These are phyloP conservation scores for Soucietia sequanensis DNA, from an alignment of 805 yeast genomes.

Conservation along the genomic window DNA sequence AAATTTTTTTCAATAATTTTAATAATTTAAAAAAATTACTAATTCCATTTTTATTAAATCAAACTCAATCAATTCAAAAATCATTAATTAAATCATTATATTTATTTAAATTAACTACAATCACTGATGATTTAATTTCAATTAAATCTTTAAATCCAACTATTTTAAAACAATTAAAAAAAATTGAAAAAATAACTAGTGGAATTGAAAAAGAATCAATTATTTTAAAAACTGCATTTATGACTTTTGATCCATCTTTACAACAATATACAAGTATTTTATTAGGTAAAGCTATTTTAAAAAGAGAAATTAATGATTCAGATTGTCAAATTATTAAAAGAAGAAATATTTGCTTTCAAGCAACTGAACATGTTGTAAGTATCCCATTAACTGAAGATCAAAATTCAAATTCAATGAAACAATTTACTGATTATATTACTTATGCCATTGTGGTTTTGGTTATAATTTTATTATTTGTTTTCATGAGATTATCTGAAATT, in stretches of 20 bases:
- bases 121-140: conserved; percentile 24
- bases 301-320: conserved; percentile 23
- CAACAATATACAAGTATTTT: conserved; percentile 36
- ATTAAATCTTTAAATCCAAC: conserved; percentile 20
- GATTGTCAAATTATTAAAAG: conserved; percentile 36
- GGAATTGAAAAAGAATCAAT: conserved; percentile 35
- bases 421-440: conserved; percentile 21
- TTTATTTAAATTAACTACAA: conserved; percentile 28
- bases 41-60: conserved; percentile 34
- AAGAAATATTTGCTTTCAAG: conserved; percentile 38
- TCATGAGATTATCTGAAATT: no score
- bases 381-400: conserved; percentile 40
- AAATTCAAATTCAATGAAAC: conserved; percentile 17
- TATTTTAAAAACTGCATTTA: conserved; percentile 26
- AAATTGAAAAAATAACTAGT: conserved; percentile 37
- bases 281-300: conserved; percentile 40
- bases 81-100: conserved; percentile 24
- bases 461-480: conserved; percentile 14
- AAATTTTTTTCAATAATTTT: conserved; percentile 36
- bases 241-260: conserved; percentile 32
- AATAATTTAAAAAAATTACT: conserved; percentile 37
- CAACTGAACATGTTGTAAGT: conserved; percentile 42
- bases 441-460: conserved; percentile 22
- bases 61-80: conserved; percentile 26
- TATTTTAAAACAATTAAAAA: conserved; percentile 27